These are phyloP conservation scores for Lindgomyces ingoldianus DNA, from an alignment of 495 filamentous ascomycete species.

Conservation along the genomic window DNA sequence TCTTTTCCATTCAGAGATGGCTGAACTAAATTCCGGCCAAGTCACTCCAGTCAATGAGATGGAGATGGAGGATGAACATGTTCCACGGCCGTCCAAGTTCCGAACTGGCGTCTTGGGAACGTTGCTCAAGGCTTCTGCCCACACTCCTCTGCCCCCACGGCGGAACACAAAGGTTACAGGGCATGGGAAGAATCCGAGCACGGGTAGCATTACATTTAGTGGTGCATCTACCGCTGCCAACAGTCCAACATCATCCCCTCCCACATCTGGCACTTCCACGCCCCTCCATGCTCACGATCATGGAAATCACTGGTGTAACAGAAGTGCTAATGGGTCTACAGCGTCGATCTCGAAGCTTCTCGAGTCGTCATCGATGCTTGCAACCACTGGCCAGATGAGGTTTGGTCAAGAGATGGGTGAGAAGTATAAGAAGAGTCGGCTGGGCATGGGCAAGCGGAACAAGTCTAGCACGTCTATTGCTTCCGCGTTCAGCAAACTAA, in stretches of 20 bases:
- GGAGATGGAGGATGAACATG: constrained; percentile 63
- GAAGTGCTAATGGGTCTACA: constrained; percentile 52
- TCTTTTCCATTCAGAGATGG: constrained; percentile 19
- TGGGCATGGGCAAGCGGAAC: constrained; percentile 38
- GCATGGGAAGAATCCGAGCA: constrained; percentile 17
- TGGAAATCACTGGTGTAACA: constrained; percentile 62
- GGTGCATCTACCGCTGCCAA: constrained; percentile 30
- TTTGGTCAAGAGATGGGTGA: constrained; percentile 44
- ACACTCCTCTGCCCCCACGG: constrained; percentile 1
- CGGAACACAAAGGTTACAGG: constrained; percentile 9
- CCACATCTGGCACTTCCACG: constrained; percentile 56
- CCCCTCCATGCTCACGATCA: constrained; percentile 50
- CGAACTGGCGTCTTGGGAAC: constrained; percentile 75
- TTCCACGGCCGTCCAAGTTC: constrained; percentile 68
- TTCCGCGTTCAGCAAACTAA: constrained; percentile 50
- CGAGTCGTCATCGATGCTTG: constrained; percentile 57
- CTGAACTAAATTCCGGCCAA: constrained; percentile 53
- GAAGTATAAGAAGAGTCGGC: constrained; percentile 33
- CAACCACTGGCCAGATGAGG: constrained; percentile 44
- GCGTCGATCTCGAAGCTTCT: constrained; percentile 58
- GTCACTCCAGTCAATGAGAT: constrained; percentile 62
- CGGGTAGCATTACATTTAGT: constrained; percentile 20
- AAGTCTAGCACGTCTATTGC: constrained; percentile 52
- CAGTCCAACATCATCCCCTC: constrained; percentile 46
- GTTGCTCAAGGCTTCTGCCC: constrained; percentile 70